Percentiles rank a stretch among this genome's conserved stretches.
Conservation (phyloP, 2,329 filamentous ascomycete species). For the Xylariaceae sp. region DNA sequence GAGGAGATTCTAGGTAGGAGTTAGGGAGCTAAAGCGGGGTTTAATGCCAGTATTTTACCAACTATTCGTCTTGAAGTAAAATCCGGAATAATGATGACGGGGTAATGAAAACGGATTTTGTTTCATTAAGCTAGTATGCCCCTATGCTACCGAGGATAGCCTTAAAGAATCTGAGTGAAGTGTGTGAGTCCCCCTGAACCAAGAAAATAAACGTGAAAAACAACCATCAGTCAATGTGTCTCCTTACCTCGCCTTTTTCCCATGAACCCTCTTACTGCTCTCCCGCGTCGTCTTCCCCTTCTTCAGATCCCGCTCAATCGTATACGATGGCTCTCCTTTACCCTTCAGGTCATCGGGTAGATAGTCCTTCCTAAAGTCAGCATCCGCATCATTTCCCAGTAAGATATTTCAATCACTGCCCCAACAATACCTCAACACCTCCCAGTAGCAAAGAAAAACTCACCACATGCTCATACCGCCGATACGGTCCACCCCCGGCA, state of each 20-base stretch:
- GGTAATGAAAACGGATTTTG: neutral
- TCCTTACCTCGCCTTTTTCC: neutral
- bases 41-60: no score
- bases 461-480: conserved; percentile 68
- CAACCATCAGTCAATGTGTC: neutral
- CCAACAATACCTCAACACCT: no score
- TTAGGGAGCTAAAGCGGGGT: neutral
- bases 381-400: neutral
- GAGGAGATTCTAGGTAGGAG: conserved; percentile 6
- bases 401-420: no score
- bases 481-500: conserved; percentile 67
- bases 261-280: neutral
- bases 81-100: no score
- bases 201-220: conserved; percentile 1
- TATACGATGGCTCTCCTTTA: conserved; percentile 72
- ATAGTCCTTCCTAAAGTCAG: conserved; percentile 48
- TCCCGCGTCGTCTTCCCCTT: conserved; percentile 40
- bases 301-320: conserved; percentile 61
- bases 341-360: conserved; percentile 74
- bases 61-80: no score
- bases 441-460: conserved; percentile 32
- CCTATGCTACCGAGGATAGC: neutral
- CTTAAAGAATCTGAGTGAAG: neutral
- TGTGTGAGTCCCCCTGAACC: neutral
- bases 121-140: neutral